Evolutionary conservation across 805 yeast genomes (phyloP).

Genomic region (Debaryomyces maramus): DNA sequence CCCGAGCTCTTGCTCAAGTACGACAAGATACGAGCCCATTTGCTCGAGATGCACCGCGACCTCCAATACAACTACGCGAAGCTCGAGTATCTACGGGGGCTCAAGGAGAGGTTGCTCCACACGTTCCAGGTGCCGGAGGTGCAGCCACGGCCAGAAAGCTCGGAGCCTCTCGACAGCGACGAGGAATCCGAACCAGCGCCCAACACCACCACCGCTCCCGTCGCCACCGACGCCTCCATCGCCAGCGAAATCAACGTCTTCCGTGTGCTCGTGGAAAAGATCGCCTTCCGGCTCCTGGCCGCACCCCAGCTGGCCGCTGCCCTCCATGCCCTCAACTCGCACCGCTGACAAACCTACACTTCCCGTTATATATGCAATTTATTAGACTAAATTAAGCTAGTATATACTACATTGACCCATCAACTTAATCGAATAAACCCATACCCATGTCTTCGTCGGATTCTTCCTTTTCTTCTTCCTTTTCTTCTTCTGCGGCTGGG

Average conservation of each 20-base stretch:
- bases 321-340: background rate
- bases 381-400: slow-evolving; percentile 1
- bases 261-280: slow-evolving; percentile 12
- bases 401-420: background rate
- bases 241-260: slow-evolving; percentile 25
- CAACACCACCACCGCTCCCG: background rate
- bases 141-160: background rate
- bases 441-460: slow-evolving; percentile 85
- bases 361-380: slow-evolving; percentile 1
- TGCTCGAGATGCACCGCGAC: slow-evolving; percentile 17
- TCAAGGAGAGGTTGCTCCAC: slow-evolving; percentile 8
- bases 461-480: slow-evolving; percentile 55
- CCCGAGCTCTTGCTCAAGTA: slow-evolving; percentile 16
- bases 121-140: slow-evolving; percentile 4
- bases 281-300: slow-evolving; percentile 9
- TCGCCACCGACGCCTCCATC: background rate
- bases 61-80: slow-evolving; percentile 31
- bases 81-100: slow-evolving; percentile 23
- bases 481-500: slow-evolving; percentile 70
- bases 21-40: slow-evolving; percentile 15
- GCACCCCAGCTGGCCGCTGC: background rate
- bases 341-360: background rate
- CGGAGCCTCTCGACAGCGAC: slow-evolving; percentile 19
- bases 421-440: slow-evolving; percentile 91
- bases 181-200: slow-evolving; percentile 17